Base-by-base conservation (phyloP, 164 flowering plant genomes). In the Saururus chinensis region DNA sequence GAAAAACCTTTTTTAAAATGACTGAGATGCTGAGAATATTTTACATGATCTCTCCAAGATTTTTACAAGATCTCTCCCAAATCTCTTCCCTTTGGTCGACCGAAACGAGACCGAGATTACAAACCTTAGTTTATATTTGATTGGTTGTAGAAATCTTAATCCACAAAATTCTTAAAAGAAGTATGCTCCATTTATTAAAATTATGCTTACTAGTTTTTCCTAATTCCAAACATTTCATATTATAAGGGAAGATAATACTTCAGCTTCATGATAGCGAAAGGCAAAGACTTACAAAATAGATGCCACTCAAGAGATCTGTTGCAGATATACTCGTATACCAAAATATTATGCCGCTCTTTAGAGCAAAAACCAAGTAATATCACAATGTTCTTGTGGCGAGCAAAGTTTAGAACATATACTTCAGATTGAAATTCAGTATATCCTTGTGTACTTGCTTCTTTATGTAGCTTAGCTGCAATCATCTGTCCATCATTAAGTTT, bases 311-410 rank as follows among this genome's bases (percentile, higher is more conserved):
- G 81, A 40, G 90, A 85, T 30, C 64, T 70, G 70, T 83, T 85
- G 77, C 88, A 83, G 53, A 85, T 71, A 65, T 81, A 85, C 68
- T 85, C 91, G 52, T 85, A 85, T 7, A 85, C 86, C 79, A 85
- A 67, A 53, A 85, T 76, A 25, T 74, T 77, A 19, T 64, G 62
- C 60, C 74, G 74, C 60, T 79, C 83, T 71, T 76, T 72, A 74
- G 71, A 70, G 62, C 81, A 80, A 67, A 66, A 81, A 22, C 88
- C 91, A 63, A 85, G 68, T 62, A 85, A 75, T 84, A 80, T 78
- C 57, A 83, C 78, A 61, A 85, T 80, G 67, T 85, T 85, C 76
- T 71, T 81, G 75, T 85, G 91, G 3, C 84, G 82, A n/a, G 82
- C 91, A 71, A 76, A 73, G 70, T 76, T 81, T 19, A 85, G 63